Evolutionary conservation across 1,284 basidiomycete genomes (phyloP).

Genomic region (Violaceomyces palustris): DNA sequence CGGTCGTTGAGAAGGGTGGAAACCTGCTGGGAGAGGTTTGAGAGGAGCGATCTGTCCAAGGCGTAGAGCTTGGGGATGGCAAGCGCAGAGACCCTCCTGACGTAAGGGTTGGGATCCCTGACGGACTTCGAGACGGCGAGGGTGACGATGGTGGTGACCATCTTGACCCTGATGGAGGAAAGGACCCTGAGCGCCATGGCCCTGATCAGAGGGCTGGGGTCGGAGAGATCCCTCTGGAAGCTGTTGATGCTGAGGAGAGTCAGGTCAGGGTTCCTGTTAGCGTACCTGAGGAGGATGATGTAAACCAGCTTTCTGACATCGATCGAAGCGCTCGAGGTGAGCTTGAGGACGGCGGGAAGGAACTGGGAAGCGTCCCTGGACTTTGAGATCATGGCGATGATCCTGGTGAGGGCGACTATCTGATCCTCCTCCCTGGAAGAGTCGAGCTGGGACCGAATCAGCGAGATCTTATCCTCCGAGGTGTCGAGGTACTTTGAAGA

Average conservation of each 20-base stretch:
- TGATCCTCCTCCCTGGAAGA: conserved; percentile 38
- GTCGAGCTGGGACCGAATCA: conserved; percentile 40
- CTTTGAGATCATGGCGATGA: conserved; percentile 70
- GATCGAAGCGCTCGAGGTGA: conserved; percentile 57
- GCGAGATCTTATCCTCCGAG: conserved; percentile 32
- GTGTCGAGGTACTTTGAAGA: conserved; percentile 44
- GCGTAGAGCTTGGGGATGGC: conserved; percentile 73
- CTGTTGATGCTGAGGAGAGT: conserved; percentile 96
- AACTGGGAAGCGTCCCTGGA: conserved; percentile 83
- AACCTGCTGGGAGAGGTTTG: conserved; percentile 70
- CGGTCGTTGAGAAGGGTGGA: conserved; percentile 71
- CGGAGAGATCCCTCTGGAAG: conserved; percentile 92
- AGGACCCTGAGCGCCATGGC: conserved; percentile 92
- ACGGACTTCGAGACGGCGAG: conserved; percentile 86
- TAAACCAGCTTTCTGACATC: conserved; percentile 96
- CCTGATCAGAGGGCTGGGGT: conserved; percentile 75
- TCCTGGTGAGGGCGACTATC: conserved; percentile 41
- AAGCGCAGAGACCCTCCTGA: conserved; percentile 82
- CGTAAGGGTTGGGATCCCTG: conserved; percentile 84
- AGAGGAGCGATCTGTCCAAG: conserved; percentile 63
- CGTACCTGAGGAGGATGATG: conserved; percentile 90
- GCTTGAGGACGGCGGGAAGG: conserved; percentile 51
- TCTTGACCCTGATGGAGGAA: conserved; percentile 80
- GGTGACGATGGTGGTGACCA: conserved; percentile 79
- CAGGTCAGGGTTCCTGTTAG: conserved; percentile 69